These are phyloP conservation scores for Spraguea lophii DNA, from an alignment of 371 early-diverging fungal genomes.

Conservation along the genomic window DNA sequence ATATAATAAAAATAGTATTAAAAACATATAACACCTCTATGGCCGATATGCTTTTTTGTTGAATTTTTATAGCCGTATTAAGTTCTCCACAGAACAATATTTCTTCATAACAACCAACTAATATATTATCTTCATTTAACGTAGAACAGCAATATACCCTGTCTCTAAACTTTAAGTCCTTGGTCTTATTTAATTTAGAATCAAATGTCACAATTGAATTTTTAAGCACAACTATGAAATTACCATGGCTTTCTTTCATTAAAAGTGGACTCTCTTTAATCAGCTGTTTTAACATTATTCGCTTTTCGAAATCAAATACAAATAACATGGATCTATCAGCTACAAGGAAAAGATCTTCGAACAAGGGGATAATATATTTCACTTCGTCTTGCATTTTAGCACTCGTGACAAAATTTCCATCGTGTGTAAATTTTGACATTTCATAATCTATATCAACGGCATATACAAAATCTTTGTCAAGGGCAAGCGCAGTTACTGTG, in stretches of 20 bases:
- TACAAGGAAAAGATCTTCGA: conserved; percentile 14
- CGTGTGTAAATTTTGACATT: conserved; percentile 17
- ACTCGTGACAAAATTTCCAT: conserved; percentile 5
- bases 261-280: conserved; percentile 3
- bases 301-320: conserved; percentile 16
- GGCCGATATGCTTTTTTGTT: too few species aligned
- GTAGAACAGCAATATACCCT: too few species aligned
- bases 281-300: conserved; percentile 13
- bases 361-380: conserved; percentile 1
- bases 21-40: too few species aligned
- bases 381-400: conserved; percentile 8
- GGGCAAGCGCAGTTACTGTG: conserved; percentile 8
- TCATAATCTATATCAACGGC: conserved; percentile 6
- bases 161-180: too few species aligned
- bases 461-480: conserved; percentile 10
- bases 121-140: too few species aligned
- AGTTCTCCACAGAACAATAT: too few species aligned
- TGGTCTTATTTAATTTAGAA: conserved; percentile 2
- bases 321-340: conserved; percentile 6
- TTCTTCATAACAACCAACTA: too few species aligned
- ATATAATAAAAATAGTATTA: too few species aligned
- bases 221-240: conserved; percentile 7
- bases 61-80: too few species aligned
- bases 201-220: conserved; percentile 5
- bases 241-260: background rate